These are phyloP conservation scores for Eucalyptus marginata DNA, from an alignment of 345 rosid species.

Conservation along the genomic window DNA sequence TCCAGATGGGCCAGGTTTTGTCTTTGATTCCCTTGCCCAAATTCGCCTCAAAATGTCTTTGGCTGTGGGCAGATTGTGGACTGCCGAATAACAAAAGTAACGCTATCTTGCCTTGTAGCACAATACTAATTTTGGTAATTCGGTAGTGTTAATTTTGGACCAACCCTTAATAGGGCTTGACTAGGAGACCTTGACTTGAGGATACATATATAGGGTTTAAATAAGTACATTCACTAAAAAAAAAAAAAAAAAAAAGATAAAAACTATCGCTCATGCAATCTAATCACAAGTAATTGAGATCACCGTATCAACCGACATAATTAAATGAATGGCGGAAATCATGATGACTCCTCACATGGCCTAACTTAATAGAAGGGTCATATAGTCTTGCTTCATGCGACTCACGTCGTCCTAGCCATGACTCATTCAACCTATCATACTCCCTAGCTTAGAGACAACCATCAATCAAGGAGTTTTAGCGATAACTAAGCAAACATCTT, in stretches of 20 bases:
- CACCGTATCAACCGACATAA: too few relatives aligned
- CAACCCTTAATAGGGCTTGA: neutral
- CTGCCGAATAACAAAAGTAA: neutral
- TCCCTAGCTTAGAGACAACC: neutral
- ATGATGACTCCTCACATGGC: neutral
- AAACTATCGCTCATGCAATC: neutral
- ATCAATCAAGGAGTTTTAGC: neutral
- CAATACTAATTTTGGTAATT: neutral
- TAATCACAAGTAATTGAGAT: neutral
- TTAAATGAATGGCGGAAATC: accelerated
- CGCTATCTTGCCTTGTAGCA: neutral
- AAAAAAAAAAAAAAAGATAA: accelerated
- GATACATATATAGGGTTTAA: neutral
- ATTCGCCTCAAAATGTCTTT: neutral
- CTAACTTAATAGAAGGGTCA: neutral
- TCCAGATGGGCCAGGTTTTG: neutral
- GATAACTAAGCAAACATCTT: neutral
- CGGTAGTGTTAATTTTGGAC: neutral
- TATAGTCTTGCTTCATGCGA: neutral
- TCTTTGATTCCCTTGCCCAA: neutral
- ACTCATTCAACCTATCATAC: neutral
- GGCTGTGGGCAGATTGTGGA: neutral
- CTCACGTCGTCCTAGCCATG: neutral
- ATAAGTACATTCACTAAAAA: neutral
- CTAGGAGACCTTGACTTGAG: neutral